Conservation (phyloP, 305 asterid genomes). For the Vinca major region DNA sequence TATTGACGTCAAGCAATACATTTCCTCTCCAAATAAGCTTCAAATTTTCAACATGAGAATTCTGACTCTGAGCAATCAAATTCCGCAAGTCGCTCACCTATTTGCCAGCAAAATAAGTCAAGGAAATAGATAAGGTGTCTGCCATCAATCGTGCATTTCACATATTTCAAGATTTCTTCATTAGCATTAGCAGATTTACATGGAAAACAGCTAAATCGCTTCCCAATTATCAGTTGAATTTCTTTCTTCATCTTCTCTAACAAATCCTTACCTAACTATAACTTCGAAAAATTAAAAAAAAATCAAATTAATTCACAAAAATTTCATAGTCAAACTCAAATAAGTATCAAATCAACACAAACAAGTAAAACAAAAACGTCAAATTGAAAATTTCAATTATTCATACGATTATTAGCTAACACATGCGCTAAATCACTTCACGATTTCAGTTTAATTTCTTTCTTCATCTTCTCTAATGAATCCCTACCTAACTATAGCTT, state of each 20-base stretch:
- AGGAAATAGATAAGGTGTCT: not conserved
- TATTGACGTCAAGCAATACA: constrained; percentile 48
- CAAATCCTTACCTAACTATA: not conserved
- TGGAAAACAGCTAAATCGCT: not conserved
- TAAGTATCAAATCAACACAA: not conserved
- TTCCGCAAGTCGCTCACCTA: constrained; percentile 81
- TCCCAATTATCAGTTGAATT: not conserved
- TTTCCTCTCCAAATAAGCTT: constrained; percentile 65
- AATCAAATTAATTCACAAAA: not conserved
- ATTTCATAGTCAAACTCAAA: not conserved
- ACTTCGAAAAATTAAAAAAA: not conserved
- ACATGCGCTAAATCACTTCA: too few relatives aligned
- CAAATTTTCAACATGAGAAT: constrained; percentile 46
- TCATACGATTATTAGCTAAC: too few relatives aligned
- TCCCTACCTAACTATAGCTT: not conserved
- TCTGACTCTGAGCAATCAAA: constrained; percentile 50
- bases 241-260: not conserved
- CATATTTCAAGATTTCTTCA: not conserved
- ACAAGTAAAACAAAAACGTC: not conserved
- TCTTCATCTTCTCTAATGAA: not conserved
- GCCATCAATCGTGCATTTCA: not conserved
- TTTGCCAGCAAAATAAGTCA: constrained; percentile 13
- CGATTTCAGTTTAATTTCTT: too few relatives aligned
- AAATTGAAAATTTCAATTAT: not conserved
- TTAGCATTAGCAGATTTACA: too few relatives aligned